Conservation (phyloP, 1,284 basidiomycete species). For the Malassezia furfur region DNA sequence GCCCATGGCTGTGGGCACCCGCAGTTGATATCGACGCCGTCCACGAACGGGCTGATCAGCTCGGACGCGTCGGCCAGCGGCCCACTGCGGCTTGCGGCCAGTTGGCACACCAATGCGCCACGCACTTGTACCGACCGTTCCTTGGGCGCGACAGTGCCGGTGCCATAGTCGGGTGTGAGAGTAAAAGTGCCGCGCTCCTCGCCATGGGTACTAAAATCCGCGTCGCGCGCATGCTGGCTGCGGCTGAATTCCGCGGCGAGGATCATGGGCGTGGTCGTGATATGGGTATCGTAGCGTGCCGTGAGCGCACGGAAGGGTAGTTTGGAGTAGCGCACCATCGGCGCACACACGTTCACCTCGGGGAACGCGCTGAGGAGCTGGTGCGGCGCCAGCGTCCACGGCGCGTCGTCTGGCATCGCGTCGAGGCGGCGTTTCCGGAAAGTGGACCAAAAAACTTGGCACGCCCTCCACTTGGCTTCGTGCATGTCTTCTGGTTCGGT, state of each 20-base stretch:
- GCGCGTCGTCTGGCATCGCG: constrained; percentile 2
- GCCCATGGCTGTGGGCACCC: constrained; percentile 48
- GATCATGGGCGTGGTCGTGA: constrained; percentile 59
- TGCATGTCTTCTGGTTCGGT: constrained; percentile 18
- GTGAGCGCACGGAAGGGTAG: constrained; percentile 56
- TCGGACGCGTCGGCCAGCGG: constrained; percentile 56
- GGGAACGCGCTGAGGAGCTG: constrained; percentile 27
- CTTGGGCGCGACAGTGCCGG: background rate
- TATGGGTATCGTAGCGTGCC: constrained; percentile 55
- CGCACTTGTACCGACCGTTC: constrained; percentile 41
- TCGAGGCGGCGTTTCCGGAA: constrained; percentile 21
- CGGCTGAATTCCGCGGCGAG: constrained; percentile 55
- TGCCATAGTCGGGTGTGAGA: background rate
- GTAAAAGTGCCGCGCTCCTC: constrained; percentile 51
- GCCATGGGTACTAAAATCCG: constrained; percentile 54
- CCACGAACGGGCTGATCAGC: constrained; percentile 53
- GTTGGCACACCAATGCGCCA: constrained; percentile 55
- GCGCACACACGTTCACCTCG: constrained; percentile 48
- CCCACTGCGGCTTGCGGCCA: constrained; percentile 53
- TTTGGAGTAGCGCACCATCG: constrained; percentile 57
- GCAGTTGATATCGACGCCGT: constrained; percentile 58
- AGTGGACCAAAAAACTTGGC: too few relatives aligned
- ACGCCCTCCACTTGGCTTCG: too few relatives aligned
- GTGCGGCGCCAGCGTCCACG: constrained; percentile 22
- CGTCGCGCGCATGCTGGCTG: constrained; percentile 53